Evolutionary conservation across 805 yeast genomes (phyloP), one percentile per base, ranked within the genome.

Genomic region (Starmerella bombi): DNA sequence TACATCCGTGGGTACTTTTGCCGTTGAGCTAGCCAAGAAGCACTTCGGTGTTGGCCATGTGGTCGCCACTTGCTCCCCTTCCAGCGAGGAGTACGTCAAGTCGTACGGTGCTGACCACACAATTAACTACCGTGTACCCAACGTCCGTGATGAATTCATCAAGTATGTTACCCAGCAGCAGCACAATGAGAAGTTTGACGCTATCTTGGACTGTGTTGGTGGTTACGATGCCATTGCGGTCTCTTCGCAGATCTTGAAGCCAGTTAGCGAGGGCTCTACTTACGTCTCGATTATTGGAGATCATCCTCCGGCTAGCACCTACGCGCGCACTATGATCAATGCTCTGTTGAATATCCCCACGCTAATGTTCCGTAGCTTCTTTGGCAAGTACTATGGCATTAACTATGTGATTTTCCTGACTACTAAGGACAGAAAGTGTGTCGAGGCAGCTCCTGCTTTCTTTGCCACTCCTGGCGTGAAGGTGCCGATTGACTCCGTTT

Each of bases 151-250:
- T 30, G 39, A 40, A 34, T 20, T 45, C 21, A 35, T 32, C 25
- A 25, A 32, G 15, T 45, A 32, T 28, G 49, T 38, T 3, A 15
- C 15, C 25, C 31, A 38, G 34, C 12, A 27, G 25, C n/a, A 9
- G n/a, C n/a, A 10, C 3, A 41, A 37, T 20, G 15, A 12, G 31
- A 44, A 46, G 42, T 80, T 75, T 50, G 83, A 79, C 52, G 55
- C 71, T 15, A 70, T 80, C 33, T 54, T 75, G 28, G 93, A 82
- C 60, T 66, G 77, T 41, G 73, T 71, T 38, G 86, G 93, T 30
- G 72, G 71, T 41, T 55, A 56, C 25, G 72, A 69, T 17, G 66
- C 76, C 18, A 62, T 74, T 39, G 56, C 63, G 4, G 56, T 65
- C n/a, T 62, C 70, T 39, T 50, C 59, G 6, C 48, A 61, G 34